Conservation (phyloP, 495 filamentous ascomycete genomes). For the Penicillium silybi region DNA sequence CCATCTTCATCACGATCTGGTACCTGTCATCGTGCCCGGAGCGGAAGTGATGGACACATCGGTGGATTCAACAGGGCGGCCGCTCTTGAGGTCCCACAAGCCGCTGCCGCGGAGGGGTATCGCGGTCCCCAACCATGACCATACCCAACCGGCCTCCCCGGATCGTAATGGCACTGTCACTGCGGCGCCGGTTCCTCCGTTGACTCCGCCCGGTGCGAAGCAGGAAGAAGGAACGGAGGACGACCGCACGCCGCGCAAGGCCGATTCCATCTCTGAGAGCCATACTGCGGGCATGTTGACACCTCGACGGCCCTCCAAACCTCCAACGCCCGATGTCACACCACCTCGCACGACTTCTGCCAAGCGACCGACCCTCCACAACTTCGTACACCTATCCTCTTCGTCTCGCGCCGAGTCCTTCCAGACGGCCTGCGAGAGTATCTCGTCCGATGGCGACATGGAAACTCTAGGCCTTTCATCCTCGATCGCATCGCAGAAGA, state of each 20-base stretch:
- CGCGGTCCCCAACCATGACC: conserved; percentile 19
- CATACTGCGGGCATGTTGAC: conserved; percentile 40
- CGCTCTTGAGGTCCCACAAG: conserved; percentile 46
- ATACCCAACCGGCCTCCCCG: conserved; percentile 24
- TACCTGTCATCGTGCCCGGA: conserved; percentile 32
- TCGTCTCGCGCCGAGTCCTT: conserved; percentile 67
- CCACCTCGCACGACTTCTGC: conserved; percentile 53
- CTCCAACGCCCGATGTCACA: conserved; percentile 70
- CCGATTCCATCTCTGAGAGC: conserved; percentile 19
- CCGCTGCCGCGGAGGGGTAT: conserved; percentile 37
- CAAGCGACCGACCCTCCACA: conserved; percentile 40
- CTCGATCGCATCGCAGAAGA: conserved; percentile 21
- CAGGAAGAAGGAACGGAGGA: conserved; percentile 19
- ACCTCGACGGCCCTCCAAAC: conserved; percentile 60
- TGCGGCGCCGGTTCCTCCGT: conserved; percentile 31
- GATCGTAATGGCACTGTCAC: conserved; percentile 22
- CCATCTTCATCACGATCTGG: not conserved
- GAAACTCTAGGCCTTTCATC: conserved; percentile 45
- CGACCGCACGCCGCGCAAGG: conserved; percentile 23
- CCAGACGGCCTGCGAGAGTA: conserved; percentile 63
- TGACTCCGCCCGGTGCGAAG: conserved; percentile 37
- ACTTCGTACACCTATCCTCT: conserved; percentile 30
- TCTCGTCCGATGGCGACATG: conserved; percentile 60
- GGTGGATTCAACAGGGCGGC: conserved; percentile 31
- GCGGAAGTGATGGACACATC: conserved; percentile 30